Evolutionary conservation across 192 early-diverging fungal species (phyloP).

Genomic region (Coemansia sp.): DNA sequence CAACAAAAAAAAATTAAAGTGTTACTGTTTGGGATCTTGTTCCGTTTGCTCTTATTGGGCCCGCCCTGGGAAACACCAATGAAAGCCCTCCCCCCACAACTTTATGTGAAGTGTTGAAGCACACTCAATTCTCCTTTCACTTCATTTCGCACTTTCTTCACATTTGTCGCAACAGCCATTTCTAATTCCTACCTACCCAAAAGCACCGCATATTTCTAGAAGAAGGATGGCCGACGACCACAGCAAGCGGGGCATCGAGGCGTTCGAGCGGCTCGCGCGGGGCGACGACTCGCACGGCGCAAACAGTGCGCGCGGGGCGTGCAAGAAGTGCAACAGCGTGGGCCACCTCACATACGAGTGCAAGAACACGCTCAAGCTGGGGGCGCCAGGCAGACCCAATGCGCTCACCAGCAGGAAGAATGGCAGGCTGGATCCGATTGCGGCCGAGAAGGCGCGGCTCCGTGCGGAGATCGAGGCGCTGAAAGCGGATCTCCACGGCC

Average conservation of each 20-base stretch:
- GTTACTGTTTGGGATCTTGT: too few relatives aligned
- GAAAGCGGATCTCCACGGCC: constrained; percentile 6
- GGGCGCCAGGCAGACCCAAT: constrained; percentile 12
- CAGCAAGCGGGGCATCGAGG: constrained; percentile 43
- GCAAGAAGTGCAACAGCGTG: constrained; percentile 53
- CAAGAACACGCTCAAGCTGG: constrained; percentile 47
- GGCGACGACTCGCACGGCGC: constrained; percentile 22
- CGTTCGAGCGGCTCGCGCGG: constrained; percentile 50
- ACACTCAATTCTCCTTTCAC: too few relatives aligned
- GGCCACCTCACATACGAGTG: constrained; percentile 57
- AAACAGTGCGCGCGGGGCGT: constrained; percentile 33
- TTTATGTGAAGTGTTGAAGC: too few relatives aligned
- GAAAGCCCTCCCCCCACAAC: too few relatives aligned
- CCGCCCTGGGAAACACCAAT: too few relatives aligned
- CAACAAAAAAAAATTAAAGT: too few relatives aligned
- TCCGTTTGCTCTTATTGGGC: too few relatives aligned
- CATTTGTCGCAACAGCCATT: not conserved
- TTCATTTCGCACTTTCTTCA: too few relatives aligned
- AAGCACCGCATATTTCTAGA: not conserved
- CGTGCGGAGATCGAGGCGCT: constrained; percentile 41
- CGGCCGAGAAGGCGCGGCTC: constrained; percentile 40
- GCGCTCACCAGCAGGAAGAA: not conserved
- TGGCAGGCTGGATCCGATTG: constrained; percentile 20
- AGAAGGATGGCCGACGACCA: constrained; percentile 18
- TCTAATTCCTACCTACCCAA: too few relatives aligned